Percentiles rank a stretch among this genome's conserved stretches.
Evolutionary conservation across 208 protist genomes (phyloP).

Genomic region (Acanthamoeba healyi): DNA sequence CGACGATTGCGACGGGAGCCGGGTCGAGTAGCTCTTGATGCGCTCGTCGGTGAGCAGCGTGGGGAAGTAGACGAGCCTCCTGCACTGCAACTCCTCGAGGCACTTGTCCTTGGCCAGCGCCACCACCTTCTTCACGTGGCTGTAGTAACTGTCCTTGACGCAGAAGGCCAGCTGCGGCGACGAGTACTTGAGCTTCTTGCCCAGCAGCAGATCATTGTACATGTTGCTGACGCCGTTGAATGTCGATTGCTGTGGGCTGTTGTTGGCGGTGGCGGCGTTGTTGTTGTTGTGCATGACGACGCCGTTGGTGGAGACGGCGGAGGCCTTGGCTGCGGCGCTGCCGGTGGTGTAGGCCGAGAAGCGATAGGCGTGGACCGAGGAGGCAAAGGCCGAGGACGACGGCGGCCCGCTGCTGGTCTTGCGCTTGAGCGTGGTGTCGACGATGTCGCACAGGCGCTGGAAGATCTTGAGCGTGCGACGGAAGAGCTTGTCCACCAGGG

Average conservation of each 20-base stretch:
- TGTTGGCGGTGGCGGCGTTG: not conserved
- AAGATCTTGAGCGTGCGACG: constrained; percentile 36
- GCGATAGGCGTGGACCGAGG: constrained; percentile 34
- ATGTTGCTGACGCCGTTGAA: not conserved
- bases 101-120: not conserved
- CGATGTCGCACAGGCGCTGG: not conserved
- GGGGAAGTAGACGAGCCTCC: constrained; percentile 48
- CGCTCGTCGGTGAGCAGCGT: constrained; percentile 29
- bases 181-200: constrained; percentile 61
- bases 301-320: not conserved
- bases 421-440: constrained; percentile 48
- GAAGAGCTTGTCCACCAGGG: constrained; percentile 41
- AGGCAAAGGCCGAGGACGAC: not conserved
- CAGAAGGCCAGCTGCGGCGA: constrained; percentile 58
- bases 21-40: not conserved
- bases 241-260: not conserved
- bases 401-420: not conserved
- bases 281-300: not conserved
- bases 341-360: constrained; percentile 57
- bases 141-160: not conserved
- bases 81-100: not conserved
- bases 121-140: constrained; percentile 44
- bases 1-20: not conserved
- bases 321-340: not conserved
- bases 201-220: constrained; percentile 40